A percentile compares a stretch with the other conserved stretches of the same genome.
Conservation (phyloP, 768 basidiomycete genomes). For the Cystobasidium ongulense region DNA sequence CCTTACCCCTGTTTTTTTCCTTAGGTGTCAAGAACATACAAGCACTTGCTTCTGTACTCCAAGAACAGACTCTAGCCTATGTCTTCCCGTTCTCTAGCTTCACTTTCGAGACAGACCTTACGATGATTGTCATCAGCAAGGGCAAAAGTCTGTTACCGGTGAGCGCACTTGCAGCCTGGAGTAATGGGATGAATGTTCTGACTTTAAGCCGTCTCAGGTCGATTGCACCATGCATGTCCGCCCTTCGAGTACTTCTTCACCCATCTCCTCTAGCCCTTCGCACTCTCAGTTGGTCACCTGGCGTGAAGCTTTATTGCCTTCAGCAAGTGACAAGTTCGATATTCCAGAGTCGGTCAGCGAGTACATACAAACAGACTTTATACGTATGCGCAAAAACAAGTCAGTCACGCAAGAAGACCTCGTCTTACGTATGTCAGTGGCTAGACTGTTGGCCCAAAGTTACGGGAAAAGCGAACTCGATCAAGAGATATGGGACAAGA, state of each 20-base stretch:
- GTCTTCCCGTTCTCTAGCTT: slow-evolving; percentile 43
- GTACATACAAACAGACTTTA: slow-evolving; percentile 42
- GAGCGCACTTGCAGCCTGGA: not conserved
- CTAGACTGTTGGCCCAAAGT: slow-evolving; percentile 39
- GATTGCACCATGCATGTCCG: slow-evolving; percentile 41
- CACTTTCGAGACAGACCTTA: slow-evolving; percentile 41
- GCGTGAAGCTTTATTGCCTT: slow-evolving; percentile 35
- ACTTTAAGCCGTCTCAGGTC: not conserved
- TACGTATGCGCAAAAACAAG: slow-evolving; percentile 37
- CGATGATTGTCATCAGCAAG: slow-evolving; percentile 38
- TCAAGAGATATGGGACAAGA: slow-evolving; percentile 35
- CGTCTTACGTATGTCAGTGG: slow-evolving; percentile 41
- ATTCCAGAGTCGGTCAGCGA: slow-evolving; percentile 39
- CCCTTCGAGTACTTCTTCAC: not conserved
- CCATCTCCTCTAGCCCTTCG: not conserved
- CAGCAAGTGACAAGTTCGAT: slow-evolving; percentile 19
- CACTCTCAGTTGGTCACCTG: slow-evolving; percentile 33
- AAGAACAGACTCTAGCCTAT: slow-evolving; percentile 41
- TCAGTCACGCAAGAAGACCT: slow-evolving; percentile 42
- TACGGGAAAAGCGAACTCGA: slow-evolving; percentile 34
- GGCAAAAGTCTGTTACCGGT: slow-evolving; percentile 42
- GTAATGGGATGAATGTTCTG: too few species aligned
- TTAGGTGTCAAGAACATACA: slow-evolving; percentile 42
- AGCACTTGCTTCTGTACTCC: slow-evolving; percentile 36
- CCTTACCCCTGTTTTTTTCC: not conserved